Base-by-base conservation (phyloP, 1,284 basidiomycete species). In the Mixia osmundae region DNA sequence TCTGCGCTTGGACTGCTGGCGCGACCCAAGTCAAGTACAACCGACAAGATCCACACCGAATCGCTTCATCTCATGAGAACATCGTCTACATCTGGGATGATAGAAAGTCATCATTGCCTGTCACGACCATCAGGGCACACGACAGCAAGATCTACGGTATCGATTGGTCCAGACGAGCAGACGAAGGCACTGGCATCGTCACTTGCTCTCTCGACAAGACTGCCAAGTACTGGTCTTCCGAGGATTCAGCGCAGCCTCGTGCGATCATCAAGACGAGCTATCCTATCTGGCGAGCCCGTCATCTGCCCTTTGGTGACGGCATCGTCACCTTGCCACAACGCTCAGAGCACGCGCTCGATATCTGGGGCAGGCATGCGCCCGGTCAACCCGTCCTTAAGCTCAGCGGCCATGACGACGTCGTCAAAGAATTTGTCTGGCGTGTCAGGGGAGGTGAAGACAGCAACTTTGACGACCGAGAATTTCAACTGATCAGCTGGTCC, bases 381-480 rank as follows among this genome's bases (percentile, higher is more conserved):
- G 57, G 59, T 27, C 53, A 52, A 6, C 71, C 75, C 3, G 69
- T 83, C 6, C 69, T 76, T 40, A 61, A 65, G 3, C 94, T 91
- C 46, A 76, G 77, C 44, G 87, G 85, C 0, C 83, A 91, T 54
- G 67, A 69, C 0, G 85, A 91, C 49, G 78, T 85, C 4, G 89
- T 95, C 25, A 94, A 94, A 50, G 89, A 99, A 57, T 99, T 91
- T 51, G 85, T 99, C 2, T 95, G 91, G 85, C 63, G 91, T 40
- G 70, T 67, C 1, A 52, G 61, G 34, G 68, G 68, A 30, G 61
- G 61, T 0, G 47, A 57, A 9, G 57, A 64, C 53, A 37, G 47
- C 25, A 41, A 46, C 3, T 42, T 24, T 33, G 46, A 72, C 39
- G 67, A 69, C 51, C 65, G 70, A 7, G 72, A 77, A 40, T 87